These are phyloP conservation scores for Martensiomyces pterosporus DNA, from an alignment of 192 early-diverging fungal genomes.

Conservation along the genomic window DNA sequence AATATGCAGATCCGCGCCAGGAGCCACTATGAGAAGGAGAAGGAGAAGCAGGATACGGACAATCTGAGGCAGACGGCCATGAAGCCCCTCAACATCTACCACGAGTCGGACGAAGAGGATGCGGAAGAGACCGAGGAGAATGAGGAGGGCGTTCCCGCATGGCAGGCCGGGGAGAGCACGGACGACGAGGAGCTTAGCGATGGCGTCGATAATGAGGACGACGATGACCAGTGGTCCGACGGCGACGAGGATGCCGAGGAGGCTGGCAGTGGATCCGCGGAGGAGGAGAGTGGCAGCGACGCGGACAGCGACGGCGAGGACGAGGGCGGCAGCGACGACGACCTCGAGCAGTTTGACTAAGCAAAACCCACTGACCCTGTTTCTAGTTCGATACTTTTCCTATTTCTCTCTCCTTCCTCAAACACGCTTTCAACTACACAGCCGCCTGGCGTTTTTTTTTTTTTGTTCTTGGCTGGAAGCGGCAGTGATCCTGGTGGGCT, in stretches of 20 bases:
- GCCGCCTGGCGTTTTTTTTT: too few species aligned
- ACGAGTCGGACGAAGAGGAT: conserved; percentile 16
- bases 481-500: too few species aligned
- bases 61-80: conserved; percentile 13
- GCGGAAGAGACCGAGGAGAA: conserved; percentile 34
- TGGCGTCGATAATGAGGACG: conserved; percentile 2
- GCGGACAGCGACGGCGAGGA: neutral
- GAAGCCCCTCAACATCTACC: conserved; percentile 34
- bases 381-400: too few species aligned
- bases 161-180: neutral
- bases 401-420: too few species aligned
- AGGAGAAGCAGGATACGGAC: conserved; percentile 8
- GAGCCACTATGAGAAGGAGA: conserved; percentile 13
- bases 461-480: too few species aligned
- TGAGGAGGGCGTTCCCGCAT: conserved; percentile 4
- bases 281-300: conserved; percentile 1
- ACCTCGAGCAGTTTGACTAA: neutral
- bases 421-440: too few species aligned
- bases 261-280: neutral
- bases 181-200: conserved; percentile 2
- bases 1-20: conserved; percentile 37
- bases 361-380: conserved; percentile 1
- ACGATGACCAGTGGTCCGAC: conserved; percentile 35
- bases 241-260: conserved; percentile 5
- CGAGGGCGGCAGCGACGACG: conserved; percentile 4